These are phyloP conservation scores for Termitomyces heimii DNA, from an alignment of 768 basidiomycete species.

Conservation along the genomic window DNA sequence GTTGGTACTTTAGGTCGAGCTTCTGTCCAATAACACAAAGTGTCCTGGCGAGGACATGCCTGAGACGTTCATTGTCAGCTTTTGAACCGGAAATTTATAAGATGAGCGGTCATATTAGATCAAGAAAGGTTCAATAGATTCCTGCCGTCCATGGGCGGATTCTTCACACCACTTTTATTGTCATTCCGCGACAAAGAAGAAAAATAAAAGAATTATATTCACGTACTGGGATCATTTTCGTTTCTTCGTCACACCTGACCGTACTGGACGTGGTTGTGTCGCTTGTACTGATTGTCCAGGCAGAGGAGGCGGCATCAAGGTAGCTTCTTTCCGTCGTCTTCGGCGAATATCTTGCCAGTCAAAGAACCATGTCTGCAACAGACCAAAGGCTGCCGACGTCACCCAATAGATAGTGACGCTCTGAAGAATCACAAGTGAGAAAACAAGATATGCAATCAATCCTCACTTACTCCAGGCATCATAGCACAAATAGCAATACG, in stretches of 20 bases:
- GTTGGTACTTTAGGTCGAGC: neutral
- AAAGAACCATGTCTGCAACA: constrained; percentile 69
- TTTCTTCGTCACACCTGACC: neutral
- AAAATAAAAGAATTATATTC: constrained; percentile 7
- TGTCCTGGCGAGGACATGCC: neutral
- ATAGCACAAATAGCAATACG: constrained; percentile 64
- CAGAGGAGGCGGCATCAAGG: constrained; percentile 3
- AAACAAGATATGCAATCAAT: neutral
- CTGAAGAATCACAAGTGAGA: constrained; percentile 26
- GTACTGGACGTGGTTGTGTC: neutral
- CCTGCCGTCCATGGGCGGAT: constrained; percentile 44
- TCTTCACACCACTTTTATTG: constrained; percentile 72
- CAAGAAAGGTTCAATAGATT: constrained; percentile 67
- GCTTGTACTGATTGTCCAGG: neutral
- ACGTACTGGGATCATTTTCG: constrained; percentile 15
- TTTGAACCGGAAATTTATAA: neutral
- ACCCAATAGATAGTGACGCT: constrained; percentile 73
- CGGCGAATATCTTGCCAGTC: constrained; percentile 55
- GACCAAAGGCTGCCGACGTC: constrained; percentile 67
- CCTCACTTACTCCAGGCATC: constrained; percentile 60
- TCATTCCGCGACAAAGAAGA: constrained; percentile 41
- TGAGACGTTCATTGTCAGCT: neutral
- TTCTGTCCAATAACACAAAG: neutral
- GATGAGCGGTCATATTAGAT: constrained; percentile 82
- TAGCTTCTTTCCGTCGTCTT: constrained; percentile 15